Base-by-base conservation (phyloP, 106 monocot species). In the Dioscorea alata region DNA sequence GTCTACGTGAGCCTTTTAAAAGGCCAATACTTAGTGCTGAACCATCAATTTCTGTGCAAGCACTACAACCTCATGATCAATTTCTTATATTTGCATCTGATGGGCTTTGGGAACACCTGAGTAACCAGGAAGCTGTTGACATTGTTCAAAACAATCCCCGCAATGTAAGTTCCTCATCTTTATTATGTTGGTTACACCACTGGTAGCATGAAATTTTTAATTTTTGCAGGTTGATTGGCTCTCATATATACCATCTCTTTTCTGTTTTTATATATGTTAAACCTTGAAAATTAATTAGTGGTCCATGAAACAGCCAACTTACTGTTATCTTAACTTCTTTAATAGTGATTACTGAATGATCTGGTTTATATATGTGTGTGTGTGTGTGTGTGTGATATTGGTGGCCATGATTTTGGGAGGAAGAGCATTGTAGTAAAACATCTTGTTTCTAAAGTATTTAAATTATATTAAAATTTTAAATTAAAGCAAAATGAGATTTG, bases 21-120 rank as follows among this genome's bases (percentile, higher is more conserved):
- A 50, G 66, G 49, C 66, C 66, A 23, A 33, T 66, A 14, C 50
- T 66, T 20, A 66, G 32, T 23, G 48, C 66, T 21, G 66, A 49
- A 50, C 66, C 66, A 66, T 19, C 48, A 21, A 66, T 66, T 19
- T 50, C 13, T 12, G 17, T 16, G 21, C 17, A 16, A 13, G 22
- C 17, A 12, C 66, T 66, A 50, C 66, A 33, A 16, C 66, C 66
- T 2, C 49, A 66, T 33, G 66, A 66, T 66, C 25, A 50, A 25
- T 66, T 66, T 19, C 33, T 66, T 10, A 66, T 66, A 66, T 66
- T 66, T 49, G 66, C 66, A 50, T 66, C 66, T 66, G 66, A 66
- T 66, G 66, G 66, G 12, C 49, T 66, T 6, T 66, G 66, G 66
- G 66, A 66, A 18, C 66, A 66, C 20, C 48, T 66, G 49, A 66